phyloP scores from a whole-genome alignment of 805 yeast genomes.

The Wickerhamiella spandovensis region DNA sequence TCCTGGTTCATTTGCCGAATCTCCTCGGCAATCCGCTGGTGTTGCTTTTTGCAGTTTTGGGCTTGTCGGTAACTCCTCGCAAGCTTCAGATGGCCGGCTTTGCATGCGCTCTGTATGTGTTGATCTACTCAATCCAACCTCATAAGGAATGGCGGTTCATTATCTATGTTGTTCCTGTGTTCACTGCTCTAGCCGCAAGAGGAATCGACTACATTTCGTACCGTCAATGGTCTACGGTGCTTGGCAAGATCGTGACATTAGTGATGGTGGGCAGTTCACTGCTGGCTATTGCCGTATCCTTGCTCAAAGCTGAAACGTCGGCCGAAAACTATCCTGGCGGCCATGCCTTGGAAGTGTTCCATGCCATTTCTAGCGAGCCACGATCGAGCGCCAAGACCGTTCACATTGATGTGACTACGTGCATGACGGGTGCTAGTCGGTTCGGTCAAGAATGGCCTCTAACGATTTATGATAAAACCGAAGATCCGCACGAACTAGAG shows the following conservation, averaged over 20 bases:
- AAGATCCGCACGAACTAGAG: conserved; percentile 30
- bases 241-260: conserved; percentile 18
- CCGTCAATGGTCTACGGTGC: conserved; percentile 7
- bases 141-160: conserved; percentile 95
- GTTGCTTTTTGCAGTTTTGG: conserved; percentile 30
- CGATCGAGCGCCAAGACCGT: conserved; percentile 28
- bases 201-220: conserved; percentile 8
- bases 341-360: conserved; percentile 44
- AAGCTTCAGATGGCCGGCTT: conserved; percentile 34
- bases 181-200: conserved; percentile 48
- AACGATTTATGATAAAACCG: conserved; percentile 64
- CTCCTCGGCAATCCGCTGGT: conserved; percentile 26
- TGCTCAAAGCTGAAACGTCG: conserved; percentile 47
- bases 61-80: conserved; percentile 10
- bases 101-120: conserved; percentile 43
- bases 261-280: conserved; percentile 25
- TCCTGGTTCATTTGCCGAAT: conserved; percentile 38
- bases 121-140: conserved; percentile 62
- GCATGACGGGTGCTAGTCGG: conserved; percentile 76
- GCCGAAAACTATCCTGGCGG: conserved; percentile 86
- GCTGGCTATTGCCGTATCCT: conserved; percentile 30
- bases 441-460: conserved; percentile 45
- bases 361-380: conserved; percentile 24
- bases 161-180: conserved; percentile 56
- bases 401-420: conserved; percentile 66